Percentiles rank a stretch among this genome's conserved stretches.
Evolutionary conservation across 345 rosid species (phyloP).

Genomic region (Mangifera indica): DNA sequence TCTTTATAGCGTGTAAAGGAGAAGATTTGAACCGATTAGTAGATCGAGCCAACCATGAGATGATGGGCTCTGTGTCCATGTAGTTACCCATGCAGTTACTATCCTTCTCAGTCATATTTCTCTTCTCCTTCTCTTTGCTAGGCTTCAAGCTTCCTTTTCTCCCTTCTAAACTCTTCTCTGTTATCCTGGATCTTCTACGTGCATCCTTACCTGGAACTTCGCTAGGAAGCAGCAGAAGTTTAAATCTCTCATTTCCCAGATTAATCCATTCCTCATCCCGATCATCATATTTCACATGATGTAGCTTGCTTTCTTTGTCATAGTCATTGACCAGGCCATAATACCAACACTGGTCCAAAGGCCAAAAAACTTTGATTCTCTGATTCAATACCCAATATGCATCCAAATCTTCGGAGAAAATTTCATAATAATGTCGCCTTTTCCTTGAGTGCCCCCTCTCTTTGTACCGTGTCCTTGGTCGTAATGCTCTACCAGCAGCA

Average conservation of each 20-base stretch:
- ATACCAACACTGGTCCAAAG: slow-evolving; percentile 91
- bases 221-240: slow-evolving; percentile 74
- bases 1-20: slow-evolving; percentile 46
- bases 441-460: slow-evolving; percentile 59
- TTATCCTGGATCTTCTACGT: slow-evolving; percentile 41
- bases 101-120: slow-evolving; percentile 42
- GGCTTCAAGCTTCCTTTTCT: slow-evolving; percentile 36
- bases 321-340: slow-evolving; percentile 75
- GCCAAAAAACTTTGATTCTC: slow-evolving; percentile 91
- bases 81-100: slow-evolving; percentile 45
- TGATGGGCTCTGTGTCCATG: slow-evolving; percentile 89
- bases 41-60: slow-evolving; percentile 84
- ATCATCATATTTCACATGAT: slow-evolving; percentile 94
- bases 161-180: slow-evolving; percentile 33
- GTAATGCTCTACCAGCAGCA: slow-evolving; percentile 61
- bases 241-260: slow-evolving; percentile 80
- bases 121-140: slow-evolving; percentile 41
- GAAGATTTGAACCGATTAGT: slow-evolving; percentile 55
- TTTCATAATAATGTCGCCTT: slow-evolving; percentile 85
- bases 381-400: slow-evolving; percentile 67
- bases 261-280: slow-evolving; percentile 97
- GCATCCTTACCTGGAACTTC: slow-evolving; percentile 64
- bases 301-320: slow-evolving; percentile 68
- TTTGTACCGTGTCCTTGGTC: slow-evolving; percentile 64
- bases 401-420: slow-evolving; percentile 66